These are phyloP conservation scores for Rhynchosporium agropyri DNA, from an alignment of 2,329 filamentous ascomycete species.

Conservation along the genomic window DNA sequence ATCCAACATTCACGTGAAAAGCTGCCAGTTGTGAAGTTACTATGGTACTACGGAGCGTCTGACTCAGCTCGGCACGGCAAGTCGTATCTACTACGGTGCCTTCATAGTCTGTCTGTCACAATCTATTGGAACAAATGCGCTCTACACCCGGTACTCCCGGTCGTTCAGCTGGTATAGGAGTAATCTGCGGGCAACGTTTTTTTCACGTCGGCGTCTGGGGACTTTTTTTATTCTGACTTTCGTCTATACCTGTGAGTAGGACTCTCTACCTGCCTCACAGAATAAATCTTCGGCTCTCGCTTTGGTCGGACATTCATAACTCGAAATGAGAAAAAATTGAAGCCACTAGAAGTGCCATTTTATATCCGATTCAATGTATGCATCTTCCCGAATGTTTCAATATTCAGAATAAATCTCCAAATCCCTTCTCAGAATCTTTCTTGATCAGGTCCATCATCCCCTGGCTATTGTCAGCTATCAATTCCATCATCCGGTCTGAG, in stretches of 20 bases:
- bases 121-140: not conserved
- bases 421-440: constrained; percentile 89
- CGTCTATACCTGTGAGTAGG: too few relatives aligned
- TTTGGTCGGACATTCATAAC: not conserved
- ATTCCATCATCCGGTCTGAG: constrained; percentile 1
- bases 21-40: not conserved
- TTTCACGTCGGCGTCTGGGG: too few relatives aligned
- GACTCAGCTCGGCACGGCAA: not conserved
- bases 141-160: too few relatives aligned
- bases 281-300: not conserved
- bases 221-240: too few relatives aligned
- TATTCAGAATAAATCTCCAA: constrained; percentile 76
- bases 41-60: not conserved
- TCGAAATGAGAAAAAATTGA: not conserved
- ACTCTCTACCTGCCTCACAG: too few relatives aligned
- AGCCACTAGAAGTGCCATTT: not conserved
- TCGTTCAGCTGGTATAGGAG: too few relatives aligned
- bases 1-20: not conserved
- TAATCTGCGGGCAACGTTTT: too few relatives aligned
- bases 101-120: not conserved
- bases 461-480: constrained; percentile 43
- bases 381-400: not conserved
- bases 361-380: not conserved
- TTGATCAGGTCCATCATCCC: constrained; percentile 95
- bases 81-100: too few relatives aligned